Evolutionary conservation across 768 basidiomycete species (phyloP).

Genomic region (Pisolithus microcarpus): DNA sequence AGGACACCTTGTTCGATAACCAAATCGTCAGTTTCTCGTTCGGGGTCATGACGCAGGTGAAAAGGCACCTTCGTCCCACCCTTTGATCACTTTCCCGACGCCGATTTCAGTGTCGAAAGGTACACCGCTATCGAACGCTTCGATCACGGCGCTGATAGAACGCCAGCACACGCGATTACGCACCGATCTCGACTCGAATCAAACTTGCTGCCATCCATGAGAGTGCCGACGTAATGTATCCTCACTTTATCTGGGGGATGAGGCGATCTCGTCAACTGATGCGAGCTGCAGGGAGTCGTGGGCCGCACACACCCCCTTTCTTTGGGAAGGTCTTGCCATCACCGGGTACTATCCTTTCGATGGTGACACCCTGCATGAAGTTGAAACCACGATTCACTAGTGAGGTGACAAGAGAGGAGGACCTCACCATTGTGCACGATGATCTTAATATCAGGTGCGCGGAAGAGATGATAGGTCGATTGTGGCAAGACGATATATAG

Average conservation of each 20-base stretch:
- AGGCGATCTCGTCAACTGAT: slow-evolving; percentile 14
- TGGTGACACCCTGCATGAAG: slow-evolving; percentile 55
- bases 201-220: slow-evolving; percentile 55
- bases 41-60: neutral
- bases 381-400: neutral
- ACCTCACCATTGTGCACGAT: slow-evolving; percentile 26
- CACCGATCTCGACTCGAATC: slow-evolving; percentile 77
- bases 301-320: slow-evolving; percentile 50
- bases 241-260: slow-evolving; percentile 50
- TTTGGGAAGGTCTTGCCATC: slow-evolving; percentile 62
- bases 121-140: slow-evolving; percentile 32
- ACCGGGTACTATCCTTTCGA: slow-evolving; percentile 52
- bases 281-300: slow-evolving; percentile 6
- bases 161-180: slow-evolving; percentile 16
- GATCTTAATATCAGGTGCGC: slow-evolving; percentile 21
- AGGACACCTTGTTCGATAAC: slow-evolving; percentile 51
- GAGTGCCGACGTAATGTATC: slow-evolving; percentile 78
- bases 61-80: slow-evolving; percentile 81
- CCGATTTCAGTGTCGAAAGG: slow-evolving; percentile 73
- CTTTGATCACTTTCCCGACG: slow-evolving; percentile 75
- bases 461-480: neutral
- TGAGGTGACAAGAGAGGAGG: slow-evolving; percentile 1
- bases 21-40: slow-evolving; percentile 5
- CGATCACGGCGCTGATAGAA: slow-evolving; percentile 1
- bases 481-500: slow-evolving; percentile 27